These are phyloP conservation scores for Capronia americana DNA, from an alignment of 2,329 filamentous ascomycete genomes.

Conservation along the genomic window DNA sequence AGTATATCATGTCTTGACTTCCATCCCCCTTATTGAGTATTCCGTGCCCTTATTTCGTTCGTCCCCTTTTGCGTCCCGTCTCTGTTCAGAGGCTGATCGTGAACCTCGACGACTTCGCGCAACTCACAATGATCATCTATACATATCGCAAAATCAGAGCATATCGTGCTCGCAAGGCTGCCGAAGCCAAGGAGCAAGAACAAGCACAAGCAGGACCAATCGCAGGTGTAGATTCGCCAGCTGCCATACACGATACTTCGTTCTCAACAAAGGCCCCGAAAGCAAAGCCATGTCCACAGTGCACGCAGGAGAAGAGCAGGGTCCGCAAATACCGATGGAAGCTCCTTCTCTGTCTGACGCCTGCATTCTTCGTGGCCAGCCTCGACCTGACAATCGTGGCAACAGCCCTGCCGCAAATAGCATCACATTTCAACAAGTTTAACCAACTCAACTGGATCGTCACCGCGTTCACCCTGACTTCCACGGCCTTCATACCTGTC, in stretches of 20 bases:
- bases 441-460: slow-evolving; percentile 55
- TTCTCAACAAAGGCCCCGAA: neutral
- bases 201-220: neutral
- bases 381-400: slow-evolving; percentile 71
- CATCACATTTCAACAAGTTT: slow-evolving; percentile 69
- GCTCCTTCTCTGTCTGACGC: slow-evolving; percentile 63
- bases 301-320: slow-evolving; percentile 45
- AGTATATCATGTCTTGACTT: slow-evolving; percentile 5
- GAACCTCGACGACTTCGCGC: neutral
- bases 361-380: slow-evolving; percentile 67
- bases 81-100: neutral
- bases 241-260: neutral
- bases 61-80: neutral
- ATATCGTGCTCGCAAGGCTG: slow-evolving; percentile 26
- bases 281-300: slow-evolving; percentile 35
- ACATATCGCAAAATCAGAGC: slow-evolving; percentile 31
- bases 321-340: slow-evolving; percentile 62
- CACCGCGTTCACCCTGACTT: slow-evolving; percentile 70
- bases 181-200: slow-evolving; percentile 18
- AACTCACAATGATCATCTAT: slow-evolving; percentile 22
- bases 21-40: no score
- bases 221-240: neutral
- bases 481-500: slow-evolving; percentile 61
- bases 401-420: slow-evolving; percentile 67
- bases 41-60: neutral